phyloP scores from a whole-genome alignment of 805 yeast species.

The Groenewaldozyma salmanticensis region DNA sequence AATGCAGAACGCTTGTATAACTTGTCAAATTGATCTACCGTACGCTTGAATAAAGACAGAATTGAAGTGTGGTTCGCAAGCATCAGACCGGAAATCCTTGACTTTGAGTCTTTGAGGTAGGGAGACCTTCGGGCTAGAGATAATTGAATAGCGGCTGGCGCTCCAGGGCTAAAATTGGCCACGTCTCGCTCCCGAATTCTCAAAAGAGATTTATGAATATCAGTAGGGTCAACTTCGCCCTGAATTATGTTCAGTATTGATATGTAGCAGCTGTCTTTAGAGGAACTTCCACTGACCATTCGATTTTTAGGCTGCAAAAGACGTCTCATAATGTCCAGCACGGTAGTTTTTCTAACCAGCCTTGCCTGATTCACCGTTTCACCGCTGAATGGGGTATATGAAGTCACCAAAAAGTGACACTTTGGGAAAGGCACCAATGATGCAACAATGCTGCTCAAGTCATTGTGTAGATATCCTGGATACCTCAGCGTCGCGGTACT shows the following conservation, averaged over 20 bases:
- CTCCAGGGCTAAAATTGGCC: constrained; percentile 76
- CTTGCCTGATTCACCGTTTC: constrained; percentile 53
- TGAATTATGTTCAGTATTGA: constrained; percentile 61
- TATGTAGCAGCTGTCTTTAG: constrained; percentile 44
- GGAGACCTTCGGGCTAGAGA: constrained; percentile 71
- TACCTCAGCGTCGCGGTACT: constrained; percentile 81
- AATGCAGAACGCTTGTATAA: constrained; percentile 77
- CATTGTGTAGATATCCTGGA: constrained; percentile 86
- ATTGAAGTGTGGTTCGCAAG: constrained; percentile 76
- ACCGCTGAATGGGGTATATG: constrained; percentile 64
- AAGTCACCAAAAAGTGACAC: constrained; percentile 62
- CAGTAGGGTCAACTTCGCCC: constrained; percentile 60
- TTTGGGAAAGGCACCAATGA: constrained; percentile 81
- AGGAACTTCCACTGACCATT: constrained; percentile 46
- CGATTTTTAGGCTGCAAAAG: constrained; percentile 67
- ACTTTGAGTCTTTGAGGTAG: constrained; percentile 34
- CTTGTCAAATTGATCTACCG: constrained; percentile 68
- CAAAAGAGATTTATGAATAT: constrained; percentile 41
- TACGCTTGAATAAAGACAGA: constrained; percentile 52
- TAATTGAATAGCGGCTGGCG: constrained; percentile 67
- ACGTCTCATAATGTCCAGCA: constrained; percentile 78
- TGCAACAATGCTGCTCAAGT: constrained; percentile 70
- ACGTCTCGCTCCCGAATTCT: constrained; percentile 32
- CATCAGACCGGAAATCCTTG: constrained; percentile 67
- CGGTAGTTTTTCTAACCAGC: constrained; percentile 60